Evolutionary conservation across 805 yeast species (phyloP), one percentile per base, ranked within the genome.

Genomic region (Candida ovalis): DNA sequence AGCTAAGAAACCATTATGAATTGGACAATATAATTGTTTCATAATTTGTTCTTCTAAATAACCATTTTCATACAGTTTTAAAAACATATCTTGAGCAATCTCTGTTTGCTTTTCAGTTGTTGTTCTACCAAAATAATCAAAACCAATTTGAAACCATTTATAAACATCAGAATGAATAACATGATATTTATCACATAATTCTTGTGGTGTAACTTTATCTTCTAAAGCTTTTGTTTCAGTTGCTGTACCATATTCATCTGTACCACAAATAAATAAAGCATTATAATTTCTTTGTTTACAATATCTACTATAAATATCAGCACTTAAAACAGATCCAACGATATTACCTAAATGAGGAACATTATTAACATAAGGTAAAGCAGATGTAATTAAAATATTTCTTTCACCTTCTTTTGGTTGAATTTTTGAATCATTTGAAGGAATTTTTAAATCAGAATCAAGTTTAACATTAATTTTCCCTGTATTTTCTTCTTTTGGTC

Each of bases 161-260:
- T 94, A 94, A 44, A 94, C 94, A 41, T 87, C 88, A 52, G 83
- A 77, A 68, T 94, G 99, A 56, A 94, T 77, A 50, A 77, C 76
- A 68, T 89, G 86, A 69, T 88, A 94, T 68, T 92, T 94, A 68
- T 86, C 89, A 76, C 98, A 94, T 59, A 94, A 75, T 65, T 89
- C 85, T 59, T 80, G 74, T 43, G 99, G 99, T 3, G 96, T 78
- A 51, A 88, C 86, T 38, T 86, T 83, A 63, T 94, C 99, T 67
- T 92, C 98, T 44, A 94, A 72, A 10, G 99, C 99, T 71, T 92
- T 94, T 25, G 99, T 94, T 70, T 94, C 99, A 15, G 99, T 94
- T 42, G 99, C 99, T 49, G 99, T 94, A 66, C 99, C 99, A 66
- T 94, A 94, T 72, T 94, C 99, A 67, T 94, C 99, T 35, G 99